Conservation (phyloP, 352 stramenopile genomes). For the Phytophthora macrochlamydospora region DNA sequence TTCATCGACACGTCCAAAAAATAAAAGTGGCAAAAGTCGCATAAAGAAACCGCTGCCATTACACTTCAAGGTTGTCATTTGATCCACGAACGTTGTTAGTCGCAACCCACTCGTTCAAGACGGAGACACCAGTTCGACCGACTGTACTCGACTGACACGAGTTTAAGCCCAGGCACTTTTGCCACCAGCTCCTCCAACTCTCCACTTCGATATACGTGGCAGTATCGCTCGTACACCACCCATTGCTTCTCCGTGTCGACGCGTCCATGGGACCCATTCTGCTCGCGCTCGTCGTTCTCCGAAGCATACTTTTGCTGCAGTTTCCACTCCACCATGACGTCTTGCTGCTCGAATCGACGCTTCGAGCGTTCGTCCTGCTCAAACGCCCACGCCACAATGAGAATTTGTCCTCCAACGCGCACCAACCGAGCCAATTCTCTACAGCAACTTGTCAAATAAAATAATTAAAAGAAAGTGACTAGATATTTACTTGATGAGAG, state of each 20-base stretch:
- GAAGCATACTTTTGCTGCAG: constrained; percentile 80
- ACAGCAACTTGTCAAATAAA: constrained; percentile 1
- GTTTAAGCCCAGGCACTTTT: constrained; percentile 57
- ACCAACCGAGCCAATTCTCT: constrained; percentile 79
- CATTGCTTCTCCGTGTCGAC: constrained; percentile 58
- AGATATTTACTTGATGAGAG: constrained; percentile 61
- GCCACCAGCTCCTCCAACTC: constrained; percentile 72
- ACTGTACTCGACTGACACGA: constrained; percentile 72
- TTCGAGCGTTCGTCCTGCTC: constrained; percentile 84
- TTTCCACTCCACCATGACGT: constrained; percentile 89
- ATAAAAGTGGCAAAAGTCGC: not conserved
- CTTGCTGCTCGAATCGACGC: constrained; percentile 73
- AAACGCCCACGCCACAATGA: constrained; percentile 83
- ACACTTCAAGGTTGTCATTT: too few species aligned
- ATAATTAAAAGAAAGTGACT: not conserved
- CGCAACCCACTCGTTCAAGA: constrained; percentile 35
- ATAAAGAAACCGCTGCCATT: constrained; percentile 6
- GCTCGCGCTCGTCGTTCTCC: constrained; percentile 23
- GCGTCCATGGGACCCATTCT: constrained; percentile 39
- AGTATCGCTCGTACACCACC: constrained; percentile 86
- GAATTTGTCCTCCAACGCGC: constrained; percentile 54
- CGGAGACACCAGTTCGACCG: constrained; percentile 83
- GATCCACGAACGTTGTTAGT: too few species aligned
- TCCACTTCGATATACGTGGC: constrained; percentile 76
- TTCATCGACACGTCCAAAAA: not conserved